Conservation (phyloP, 2,329 filamentous ascomycete genomes). For the Coniella lustricola region DNA sequence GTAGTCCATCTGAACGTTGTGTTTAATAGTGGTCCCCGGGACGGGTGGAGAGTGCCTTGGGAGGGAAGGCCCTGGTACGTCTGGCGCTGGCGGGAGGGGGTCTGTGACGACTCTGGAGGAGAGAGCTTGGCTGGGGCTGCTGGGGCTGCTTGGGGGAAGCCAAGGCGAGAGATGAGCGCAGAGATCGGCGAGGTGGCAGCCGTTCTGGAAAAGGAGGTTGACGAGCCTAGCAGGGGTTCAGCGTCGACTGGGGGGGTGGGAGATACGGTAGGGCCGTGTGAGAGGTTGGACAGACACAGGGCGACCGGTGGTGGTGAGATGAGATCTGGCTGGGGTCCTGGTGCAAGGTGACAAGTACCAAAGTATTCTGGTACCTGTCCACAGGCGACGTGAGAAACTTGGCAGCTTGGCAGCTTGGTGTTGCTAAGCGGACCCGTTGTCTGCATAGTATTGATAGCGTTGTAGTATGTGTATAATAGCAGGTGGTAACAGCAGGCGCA, state of each 20-base stretch:
- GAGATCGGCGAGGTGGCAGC: not conserved
- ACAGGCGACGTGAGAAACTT: too few relatives aligned
- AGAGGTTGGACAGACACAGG: not conserved
- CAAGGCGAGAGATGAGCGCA: slow-evolving; percentile 20
- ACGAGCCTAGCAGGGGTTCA: not conserved
- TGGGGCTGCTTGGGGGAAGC: slow-evolving; percentile 27
- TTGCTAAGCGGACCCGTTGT: too few relatives aligned
- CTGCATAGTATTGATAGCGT: too few relatives aligned
- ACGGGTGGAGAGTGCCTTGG: slow-evolving; percentile 37
- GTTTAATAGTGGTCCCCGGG: slow-evolving; percentile 33
- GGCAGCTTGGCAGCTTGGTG: too few relatives aligned
- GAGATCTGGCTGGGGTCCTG: too few relatives aligned
- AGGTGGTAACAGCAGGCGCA: too few relatives aligned
- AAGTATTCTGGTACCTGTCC: too few relatives aligned
- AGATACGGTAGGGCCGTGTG: not conserved
- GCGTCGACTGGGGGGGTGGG: not conserved
- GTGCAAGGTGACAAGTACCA: too few relatives aligned
- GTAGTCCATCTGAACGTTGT: slow-evolving; percentile 35
- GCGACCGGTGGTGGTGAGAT: not conserved
- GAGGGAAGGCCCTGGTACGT: slow-evolving; percentile 18
- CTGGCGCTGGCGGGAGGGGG: slow-evolving; percentile 19
- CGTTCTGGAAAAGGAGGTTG: not conserved
- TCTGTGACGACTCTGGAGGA: slow-evolving; percentile 40
- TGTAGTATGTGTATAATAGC: too few relatives aligned
- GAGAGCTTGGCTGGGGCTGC: too few relatives aligned